Evolutionary conservation across 345 rosid genomes (phyloP), one percentile per base, ranked within the genome.

Genomic region (Geranium rotundifolium): DNA sequence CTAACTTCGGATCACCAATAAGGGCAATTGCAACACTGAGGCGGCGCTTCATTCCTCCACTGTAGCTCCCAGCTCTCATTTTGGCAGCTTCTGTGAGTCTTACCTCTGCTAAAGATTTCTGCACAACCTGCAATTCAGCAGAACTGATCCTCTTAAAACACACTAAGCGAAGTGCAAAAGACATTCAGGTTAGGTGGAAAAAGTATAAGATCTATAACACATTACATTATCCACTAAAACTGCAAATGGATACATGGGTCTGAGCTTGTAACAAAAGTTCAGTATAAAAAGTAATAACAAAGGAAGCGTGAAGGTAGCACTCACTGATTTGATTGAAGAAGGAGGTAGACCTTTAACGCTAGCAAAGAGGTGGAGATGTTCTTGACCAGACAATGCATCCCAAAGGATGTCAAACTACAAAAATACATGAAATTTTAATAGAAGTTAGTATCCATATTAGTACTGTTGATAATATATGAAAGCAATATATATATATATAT

Each of bases 11-110:
- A 74, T 87, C 80, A 57, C 93, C 98, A 58, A 92, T 75, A 57
- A 84, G 91, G 50, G 98, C 82, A 64, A 82, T 84, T 61, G 98
- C 96, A 63, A 92, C 95, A 79, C 96, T 92, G 60, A 89, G 83
- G 56, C 98, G 91, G 29, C 96, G 89, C 62, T 83, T 89, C 98
- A 92, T 92, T 74, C 98, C 98, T 72, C 98, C 90, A 76, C 95
- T 85, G 74, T 89, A 89, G 70, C 89, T 89, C 58, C 95, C 89
- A 56, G 96, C 79, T 79, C 93, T 89, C 61, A 87, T 78, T 57
- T 79, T 81, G 50, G 83, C 80, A 4, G 87, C 76, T 60, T 84
- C 87, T 12, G 79, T 84, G 57, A 92, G 82, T 74, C 63, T 83
- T 73, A 92, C 95, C 72, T 89, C 81, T 13, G 71, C 89, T 60